Conservation (phyloP, 306 rosid species). For the Citrullus amarus region DNA sequence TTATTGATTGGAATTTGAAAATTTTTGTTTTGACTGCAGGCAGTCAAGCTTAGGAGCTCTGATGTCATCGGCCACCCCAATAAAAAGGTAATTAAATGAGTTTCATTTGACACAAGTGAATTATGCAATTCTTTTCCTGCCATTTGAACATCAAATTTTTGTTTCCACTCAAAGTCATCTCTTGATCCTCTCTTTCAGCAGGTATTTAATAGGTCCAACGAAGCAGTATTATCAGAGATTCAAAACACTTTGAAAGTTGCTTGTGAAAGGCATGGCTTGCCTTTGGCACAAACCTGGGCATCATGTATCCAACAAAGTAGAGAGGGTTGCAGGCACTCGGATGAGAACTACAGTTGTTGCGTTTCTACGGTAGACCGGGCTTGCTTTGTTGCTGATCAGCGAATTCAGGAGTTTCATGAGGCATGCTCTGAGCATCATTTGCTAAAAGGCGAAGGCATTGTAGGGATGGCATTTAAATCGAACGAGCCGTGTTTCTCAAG, state of each 20-base stretch:
- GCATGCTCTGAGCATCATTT: conserved; percentile 97
- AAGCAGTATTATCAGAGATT: conserved; percentile 66
- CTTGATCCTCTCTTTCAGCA: conserved; percentile 23
- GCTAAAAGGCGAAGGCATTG: conserved; percentile 87
- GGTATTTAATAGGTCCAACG: conserved; percentile 40
- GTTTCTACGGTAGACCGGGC: conserved; percentile 89
- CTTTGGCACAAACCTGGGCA: conserved; percentile 92
- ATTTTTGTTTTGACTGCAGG: conserved; percentile 44
- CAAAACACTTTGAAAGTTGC: conserved; percentile 59
- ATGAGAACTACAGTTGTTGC: conserved; percentile 52
- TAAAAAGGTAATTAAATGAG: conserved; percentile 39
- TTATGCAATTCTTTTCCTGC: background rate
- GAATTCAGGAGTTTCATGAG: conserved; percentile 54
- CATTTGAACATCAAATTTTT: background rate
- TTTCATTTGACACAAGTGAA: background rate
- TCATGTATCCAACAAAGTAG: conserved; percentile 68
- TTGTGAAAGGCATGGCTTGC: conserved; percentile 69
- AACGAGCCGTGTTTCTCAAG: conserved; percentile 73
- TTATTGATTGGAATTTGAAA: conserved; percentile 16
- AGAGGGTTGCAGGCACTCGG: conserved; percentile 73
- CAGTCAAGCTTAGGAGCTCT: conserved; percentile 65
- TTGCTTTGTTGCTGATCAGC: conserved; percentile 58
- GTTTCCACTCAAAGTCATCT: background rate
- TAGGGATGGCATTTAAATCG: conserved; percentile 69
- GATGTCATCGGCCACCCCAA: conserved; percentile 33